Conservation (phyloP, 2,329 filamentous ascomycete species). For the Cladosporium oxysporum region DNA sequence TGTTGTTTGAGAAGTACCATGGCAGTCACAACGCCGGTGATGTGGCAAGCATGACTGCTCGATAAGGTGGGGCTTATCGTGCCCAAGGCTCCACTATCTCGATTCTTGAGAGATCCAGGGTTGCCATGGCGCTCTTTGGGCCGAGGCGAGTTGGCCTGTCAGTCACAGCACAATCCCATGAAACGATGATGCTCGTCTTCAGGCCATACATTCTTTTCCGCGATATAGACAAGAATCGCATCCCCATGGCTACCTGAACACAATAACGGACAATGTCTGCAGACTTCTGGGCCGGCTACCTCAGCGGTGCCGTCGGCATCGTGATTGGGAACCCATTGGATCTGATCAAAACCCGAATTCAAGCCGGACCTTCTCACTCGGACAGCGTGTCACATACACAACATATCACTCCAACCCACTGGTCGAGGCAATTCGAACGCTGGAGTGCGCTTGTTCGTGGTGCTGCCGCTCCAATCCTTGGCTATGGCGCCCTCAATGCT, state of each 20-base stretch:
- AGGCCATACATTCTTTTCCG: background rate
- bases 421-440: slow-evolving; percentile 19
- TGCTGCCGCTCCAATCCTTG: slow-evolving; percentile 79
- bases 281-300: slow-evolving; percentile 92
- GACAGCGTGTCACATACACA: slow-evolving; percentile 9
- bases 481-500: slow-evolving; percentile 88
- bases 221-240: background rate
- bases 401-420: slow-evolving; percentile 23
- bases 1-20: background rate
- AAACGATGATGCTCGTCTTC: background rate
- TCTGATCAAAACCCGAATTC: slow-evolving; percentile 72
- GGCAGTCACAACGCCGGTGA: slow-evolving; percentile 1
- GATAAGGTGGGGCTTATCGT: background rate
- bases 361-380: slow-evolving; percentile 58
- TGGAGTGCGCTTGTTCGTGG: slow-evolving; percentile 52
- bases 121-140: background rate
- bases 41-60: slow-evolving; percentile 6
- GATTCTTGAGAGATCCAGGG: background rate
- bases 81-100: background rate
- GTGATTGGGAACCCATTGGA: slow-evolving; percentile 81
- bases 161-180: background rate
- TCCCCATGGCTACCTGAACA: background rate
- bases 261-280: slow-evolving; percentile 63
- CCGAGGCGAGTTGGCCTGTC: background rate
- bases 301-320: slow-evolving; percentile 83